These are phyloP conservation scores for Nelumbo lutea DNA, from an alignment of 164 flowering plant species.

Conservation along the genomic window DNA sequence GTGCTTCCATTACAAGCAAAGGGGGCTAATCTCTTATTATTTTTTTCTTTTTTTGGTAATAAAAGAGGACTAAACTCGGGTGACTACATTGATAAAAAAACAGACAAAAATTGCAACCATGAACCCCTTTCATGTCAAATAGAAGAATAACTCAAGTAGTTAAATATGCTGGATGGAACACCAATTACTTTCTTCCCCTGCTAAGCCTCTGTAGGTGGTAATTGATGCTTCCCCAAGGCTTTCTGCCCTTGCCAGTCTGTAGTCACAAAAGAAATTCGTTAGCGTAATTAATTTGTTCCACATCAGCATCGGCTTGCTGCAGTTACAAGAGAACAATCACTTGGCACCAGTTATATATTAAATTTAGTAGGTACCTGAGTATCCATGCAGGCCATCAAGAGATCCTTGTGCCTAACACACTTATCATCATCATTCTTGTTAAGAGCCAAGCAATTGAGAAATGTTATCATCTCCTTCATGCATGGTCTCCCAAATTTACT, in stretches of 20 bases:
- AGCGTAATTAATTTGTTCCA: not conserved
- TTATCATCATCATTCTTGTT: slow-evolving; percentile 50
- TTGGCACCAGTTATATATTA: too few relatives aligned
- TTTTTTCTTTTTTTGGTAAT: too few relatives aligned
- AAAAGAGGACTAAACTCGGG: not conserved
- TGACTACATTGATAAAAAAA: not conserved
- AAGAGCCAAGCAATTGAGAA: slow-evolving; percentile 67
- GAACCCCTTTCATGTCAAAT: not conserved
- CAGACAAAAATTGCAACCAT: not conserved
- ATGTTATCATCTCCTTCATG: slow-evolving; percentile 74
- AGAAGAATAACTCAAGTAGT: not conserved
- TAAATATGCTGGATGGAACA: not conserved
- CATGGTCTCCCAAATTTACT: slow-evolving; percentile 25
- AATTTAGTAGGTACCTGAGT: slow-evolving; percentile 45
- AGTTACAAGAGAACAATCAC: not conserved
- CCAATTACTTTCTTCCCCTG: slow-evolving; percentile 49
- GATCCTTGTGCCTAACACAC: slow-evolving; percentile 56
- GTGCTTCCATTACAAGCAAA: too few relatives aligned
- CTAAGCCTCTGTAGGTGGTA: slow-evolving; percentile 72
- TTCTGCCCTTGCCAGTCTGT: slow-evolving; percentile 40
- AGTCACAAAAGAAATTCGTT: not conserved
- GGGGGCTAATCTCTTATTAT: too few relatives aligned
- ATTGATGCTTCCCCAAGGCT: slow-evolving; percentile 61
- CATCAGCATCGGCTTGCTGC: not conserved
- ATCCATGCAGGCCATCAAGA: slow-evolving; percentile 59